Evolutionary conservation across 345 rosid genomes (phyloP).

Genomic region (Hibiscus mutabilis): DNA sequence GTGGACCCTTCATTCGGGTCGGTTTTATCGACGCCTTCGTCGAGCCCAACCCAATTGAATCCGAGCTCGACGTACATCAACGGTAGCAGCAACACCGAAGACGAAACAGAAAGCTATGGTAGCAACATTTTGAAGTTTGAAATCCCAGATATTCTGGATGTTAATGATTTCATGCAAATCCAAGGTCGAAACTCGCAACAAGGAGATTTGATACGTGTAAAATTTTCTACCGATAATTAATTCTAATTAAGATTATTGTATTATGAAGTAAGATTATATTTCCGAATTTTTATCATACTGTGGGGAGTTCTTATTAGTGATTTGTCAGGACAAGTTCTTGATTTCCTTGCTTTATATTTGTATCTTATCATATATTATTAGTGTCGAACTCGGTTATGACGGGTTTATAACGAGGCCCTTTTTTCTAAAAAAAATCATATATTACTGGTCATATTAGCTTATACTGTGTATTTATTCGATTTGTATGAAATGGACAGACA

Average conservation of each 20-base stretch:
- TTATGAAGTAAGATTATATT: slow-evolving; percentile 9
- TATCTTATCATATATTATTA: background rate
- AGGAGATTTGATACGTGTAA: slow-evolving; percentile 3
- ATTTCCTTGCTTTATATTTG: background rate
- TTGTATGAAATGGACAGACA: background rate
- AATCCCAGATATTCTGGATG: slow-evolving; percentile 51
- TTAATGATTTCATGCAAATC: slow-evolving; percentile 45
- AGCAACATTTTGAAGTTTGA: slow-evolving; percentile 55
- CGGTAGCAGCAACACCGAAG: slow-evolving; percentile 44
- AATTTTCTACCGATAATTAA: slow-evolving; percentile 2
- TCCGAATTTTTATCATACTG: background rate
- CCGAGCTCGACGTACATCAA: slow-evolving; percentile 38
- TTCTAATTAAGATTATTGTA: slow-evolving; percentile 8
- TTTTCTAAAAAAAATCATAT: too few relatives aligned
- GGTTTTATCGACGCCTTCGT: slow-evolving; percentile 51
- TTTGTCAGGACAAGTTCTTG: background rate
- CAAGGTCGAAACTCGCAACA: too few relatives aligned
- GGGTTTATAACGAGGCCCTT: too few relatives aligned
- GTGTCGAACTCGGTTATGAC: too few relatives aligned
- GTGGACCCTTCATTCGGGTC: slow-evolving; percentile 41
- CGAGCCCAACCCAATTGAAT: slow-evolving; percentile 30
- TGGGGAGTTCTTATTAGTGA: slow-evolving; percentile 18
- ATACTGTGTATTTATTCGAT: background rate
- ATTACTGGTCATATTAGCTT: background rate
- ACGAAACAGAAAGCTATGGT: slow-evolving; percentile 70